A percentile compares a stretch with the other conserved stretches of the same genome.
phyloP scores from a whole-genome alignment of 164 flowering plant species.

The Macadamia integrifolia region DNA sequence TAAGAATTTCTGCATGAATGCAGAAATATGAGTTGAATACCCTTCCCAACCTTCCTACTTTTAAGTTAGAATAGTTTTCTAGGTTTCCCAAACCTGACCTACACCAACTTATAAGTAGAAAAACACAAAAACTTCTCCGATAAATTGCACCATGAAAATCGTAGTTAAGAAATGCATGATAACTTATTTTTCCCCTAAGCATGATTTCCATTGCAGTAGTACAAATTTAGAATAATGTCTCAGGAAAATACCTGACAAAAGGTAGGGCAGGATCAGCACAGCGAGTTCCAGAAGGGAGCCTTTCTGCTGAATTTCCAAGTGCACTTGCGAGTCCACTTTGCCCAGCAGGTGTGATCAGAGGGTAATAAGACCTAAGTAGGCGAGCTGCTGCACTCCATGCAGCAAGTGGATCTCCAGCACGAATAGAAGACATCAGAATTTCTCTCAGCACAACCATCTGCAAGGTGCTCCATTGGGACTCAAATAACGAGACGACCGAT shows the following conservation, averaged over 20 bases:
- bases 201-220: no score
- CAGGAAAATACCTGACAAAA: slow-evolving; percentile 64
- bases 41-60: no score
- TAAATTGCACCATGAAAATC: no score
- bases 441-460: slow-evolving; percentile 99
- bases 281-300: slow-evolving; percentile 91
- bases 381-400: slow-evolving; percentile 99
- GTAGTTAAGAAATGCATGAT: not conserved
- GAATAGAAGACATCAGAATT: slow-evolving; percentile 84
- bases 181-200: not conserved
- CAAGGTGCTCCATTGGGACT: slow-evolving; percentile 97
- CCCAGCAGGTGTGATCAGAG: slow-evolving; percentile 92
- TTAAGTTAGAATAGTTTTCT: no score
- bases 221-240: not conserved
- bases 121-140: no score
- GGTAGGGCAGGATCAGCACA: slow-evolving; percentile 98
- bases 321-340: slow-evolving; percentile 97
- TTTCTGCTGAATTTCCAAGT: slow-evolving; percentile 76
- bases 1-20: no score
- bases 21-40: no score
- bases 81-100: no score
- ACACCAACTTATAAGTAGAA: no score
- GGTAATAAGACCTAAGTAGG: slow-evolving; percentile 87
- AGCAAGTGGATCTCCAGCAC: slow-evolving; percentile 98
- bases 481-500: slow-evolving; percentile 78